phyloP scores from a whole-genome alignment of 2,329 filamentous ascomycete genomes.

The Geosmithia flava region DNA sequence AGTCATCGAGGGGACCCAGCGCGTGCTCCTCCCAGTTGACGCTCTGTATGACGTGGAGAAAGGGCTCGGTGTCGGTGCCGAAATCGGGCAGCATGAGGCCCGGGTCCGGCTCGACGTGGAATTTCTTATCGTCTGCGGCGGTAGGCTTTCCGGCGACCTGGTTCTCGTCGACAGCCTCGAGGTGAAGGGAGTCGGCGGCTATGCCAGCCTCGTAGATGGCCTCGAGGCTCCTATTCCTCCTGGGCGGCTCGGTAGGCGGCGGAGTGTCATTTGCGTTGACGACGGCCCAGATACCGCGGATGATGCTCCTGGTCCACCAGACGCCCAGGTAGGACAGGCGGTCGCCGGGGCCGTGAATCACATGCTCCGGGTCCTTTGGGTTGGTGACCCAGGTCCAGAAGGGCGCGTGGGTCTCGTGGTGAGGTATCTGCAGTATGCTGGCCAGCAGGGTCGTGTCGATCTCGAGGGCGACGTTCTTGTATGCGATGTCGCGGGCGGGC shows the following conservation, averaged over 20 bases:
- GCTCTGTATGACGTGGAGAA: slow-evolving; percentile 24
- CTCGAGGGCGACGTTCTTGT: slow-evolving; percentile 24
- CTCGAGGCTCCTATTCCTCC: slow-evolving; percentile 15
- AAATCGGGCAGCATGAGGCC: slow-evolving; percentile 20
- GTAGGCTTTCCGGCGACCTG: not conserved
- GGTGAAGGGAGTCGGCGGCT: not conserved
- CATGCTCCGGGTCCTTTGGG: not conserved
- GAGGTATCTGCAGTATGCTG: slow-evolving; percentile 14
- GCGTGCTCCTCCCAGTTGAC: slow-evolving; percentile 34
- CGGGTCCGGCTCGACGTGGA: slow-evolving; percentile 17
- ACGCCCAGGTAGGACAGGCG: slow-evolving; percentile 17
- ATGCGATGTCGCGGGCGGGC: slow-evolving; percentile 11
- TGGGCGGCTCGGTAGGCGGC: slow-evolving; percentile 15
- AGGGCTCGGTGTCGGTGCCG: slow-evolving; percentile 21
- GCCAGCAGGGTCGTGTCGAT: slow-evolving; percentile 16
- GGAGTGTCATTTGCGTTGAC: slow-evolving; percentile 24
- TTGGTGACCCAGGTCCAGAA: slow-evolving; percentile 27
- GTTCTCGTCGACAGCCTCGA: not conserved
- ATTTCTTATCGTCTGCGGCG: not conserved
- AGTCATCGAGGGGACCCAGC: slow-evolving; percentile 31
- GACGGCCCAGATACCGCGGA: slow-evolving; percentile 22
- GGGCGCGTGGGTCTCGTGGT: slow-evolving; percentile 14
- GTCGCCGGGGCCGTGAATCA: slow-evolving; percentile 4
- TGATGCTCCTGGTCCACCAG: slow-evolving; percentile 23
- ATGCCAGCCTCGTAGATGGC: not conserved